Evolutionary conservation across 1,284 basidiomycete genomes (phyloP), one percentile per base, ranked within the genome.

Genomic region (Papiliotrema laurentii): DNA sequence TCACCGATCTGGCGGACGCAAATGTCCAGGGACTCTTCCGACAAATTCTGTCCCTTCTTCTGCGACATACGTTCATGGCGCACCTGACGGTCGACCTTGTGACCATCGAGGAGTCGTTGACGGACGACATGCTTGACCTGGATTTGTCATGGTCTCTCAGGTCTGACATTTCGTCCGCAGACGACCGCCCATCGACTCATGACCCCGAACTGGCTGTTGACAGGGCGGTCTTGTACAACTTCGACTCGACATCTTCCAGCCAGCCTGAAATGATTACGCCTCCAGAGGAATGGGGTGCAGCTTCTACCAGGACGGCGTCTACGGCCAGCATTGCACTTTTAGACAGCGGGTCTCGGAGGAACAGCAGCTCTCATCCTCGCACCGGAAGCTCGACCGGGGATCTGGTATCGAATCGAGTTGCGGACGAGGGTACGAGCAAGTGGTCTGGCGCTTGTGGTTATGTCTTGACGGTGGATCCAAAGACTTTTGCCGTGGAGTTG

Each of bases 401-500:
- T 9, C 11, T 16, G 5, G 10, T 7, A 14, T 6, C 21, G n/a
- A 7, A 5, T 24, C 31, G 19, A 19, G n/a, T 11, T 24, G 5
- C 27, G 16, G 59, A 61, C 33, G 31, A 45, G 25, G 50, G 43
- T 6, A 50, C 45, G n/a, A 35, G 43, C 4, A 48, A 41, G 41
- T 64, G 64, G 62, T 33, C 50, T 7, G 25, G 36, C 14, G 58
- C 59, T 1, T 49, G 54, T 14, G 39, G 53, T 21, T 50, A 47
- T 36, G 49, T 67, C 3, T 22, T 66, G 25, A 50, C 39, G 36
- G 59, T 50, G 50, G 69, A 71, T 44, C 48, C 67, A 2, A 53
- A 54, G 28, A 45, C 46, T 16, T 69, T 75, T 31, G 74, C 74
- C 0, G 51, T 63, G 19, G 72, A 74, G 40, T 61, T 75, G 49